A percentile compares a stretch with the other conserved stretches of the same genome.
phyloP scores from a whole-genome alignment of 352 stramenopile species.

The Globisporangium carolinianum region DNA sequence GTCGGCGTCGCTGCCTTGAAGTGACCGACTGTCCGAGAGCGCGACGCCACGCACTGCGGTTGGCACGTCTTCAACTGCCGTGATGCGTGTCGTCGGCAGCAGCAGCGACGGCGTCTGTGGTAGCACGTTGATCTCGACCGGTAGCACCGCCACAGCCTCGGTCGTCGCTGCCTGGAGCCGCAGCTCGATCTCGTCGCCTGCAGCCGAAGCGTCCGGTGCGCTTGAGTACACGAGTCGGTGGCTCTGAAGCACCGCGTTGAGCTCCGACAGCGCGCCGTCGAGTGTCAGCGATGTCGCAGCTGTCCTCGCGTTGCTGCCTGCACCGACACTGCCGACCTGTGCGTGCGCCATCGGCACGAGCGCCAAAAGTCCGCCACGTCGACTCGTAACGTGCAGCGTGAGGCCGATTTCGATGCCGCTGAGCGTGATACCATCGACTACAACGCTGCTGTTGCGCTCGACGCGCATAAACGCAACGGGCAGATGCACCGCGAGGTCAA shows the following conservation, averaged over 20 bases:
- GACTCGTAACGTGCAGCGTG: conserved; percentile 6
- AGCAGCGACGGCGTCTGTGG: conserved; percentile 4
- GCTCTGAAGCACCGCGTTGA: conserved; percentile 7
- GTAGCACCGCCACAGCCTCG: not conserved
- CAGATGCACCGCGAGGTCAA: conserved; percentile 7
- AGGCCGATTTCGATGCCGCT: conserved; percentile 8
- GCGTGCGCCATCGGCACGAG: conserved; percentile 1
- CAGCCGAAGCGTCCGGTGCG: not conserved
- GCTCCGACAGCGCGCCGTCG: conserved; percentile 8
- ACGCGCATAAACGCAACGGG: conserved; percentile 5
- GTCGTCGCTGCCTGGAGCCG: conserved; percentile 1
- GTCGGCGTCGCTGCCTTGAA: not conserved
- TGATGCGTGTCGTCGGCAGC: conserved; percentile 4
- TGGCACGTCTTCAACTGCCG: conserved; percentile 1
- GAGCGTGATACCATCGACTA: conserved; percentile 8
- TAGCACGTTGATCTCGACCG: conserved; percentile 6
- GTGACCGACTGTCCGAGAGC: not conserved
- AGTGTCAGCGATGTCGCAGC: not conserved
- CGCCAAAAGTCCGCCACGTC: not conserved
- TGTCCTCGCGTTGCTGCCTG: too few relatives aligned
- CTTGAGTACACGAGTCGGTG: conserved; percentile 9
- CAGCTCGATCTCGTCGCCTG: conserved; percentile 7
- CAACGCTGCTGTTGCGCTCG: conserved; percentile 1
- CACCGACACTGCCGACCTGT: not conserved
- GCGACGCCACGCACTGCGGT: conserved; percentile 10